Percentiles rank a stretch among this genome's conserved stretches.
phyloP scores from a whole-genome alignment of 208 protist genomes.

The Trypanosoma lewisi region DNA sequence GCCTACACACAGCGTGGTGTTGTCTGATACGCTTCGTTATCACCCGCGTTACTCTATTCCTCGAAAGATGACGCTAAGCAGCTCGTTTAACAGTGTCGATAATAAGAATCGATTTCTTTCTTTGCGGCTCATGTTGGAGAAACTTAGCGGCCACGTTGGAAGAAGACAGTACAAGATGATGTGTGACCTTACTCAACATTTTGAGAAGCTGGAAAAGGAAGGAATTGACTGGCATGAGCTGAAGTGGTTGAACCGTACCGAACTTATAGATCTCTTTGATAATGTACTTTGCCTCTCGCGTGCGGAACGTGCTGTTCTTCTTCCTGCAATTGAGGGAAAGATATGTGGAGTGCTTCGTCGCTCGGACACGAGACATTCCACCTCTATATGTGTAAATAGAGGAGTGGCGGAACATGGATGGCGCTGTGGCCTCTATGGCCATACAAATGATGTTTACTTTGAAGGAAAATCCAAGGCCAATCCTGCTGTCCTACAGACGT shows the following conservation, averaged over 20 bases:
- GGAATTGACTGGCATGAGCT: conserved; percentile 89
- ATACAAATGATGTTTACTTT: conserved; percentile 89
- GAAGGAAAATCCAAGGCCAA: conserved; percentile 81
- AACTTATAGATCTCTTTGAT: conserved; percentile 58
- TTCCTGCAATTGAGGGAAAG: conserved; percentile 60
- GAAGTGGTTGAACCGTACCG: conserved; percentile 58
- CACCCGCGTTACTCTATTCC: conserved; percentile 57
- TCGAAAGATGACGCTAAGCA: conserved; percentile 63
- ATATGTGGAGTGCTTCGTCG: conserved; percentile 85
- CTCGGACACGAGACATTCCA: conserved; percentile 58
- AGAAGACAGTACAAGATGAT: conserved; percentile 86
- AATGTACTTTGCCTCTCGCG: conserved; percentile 44
- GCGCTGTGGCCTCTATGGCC: conserved; percentile 78
- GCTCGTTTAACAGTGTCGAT: conserved; percentile 60
- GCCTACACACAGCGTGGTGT: conserved; percentile 45
- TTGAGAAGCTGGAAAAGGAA: conserved; percentile 50
- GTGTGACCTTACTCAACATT: conserved; percentile 39
- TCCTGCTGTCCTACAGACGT: conserved; percentile 52
- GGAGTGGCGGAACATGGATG: conserved; percentile 76
- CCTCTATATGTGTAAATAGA: conserved; percentile 63
- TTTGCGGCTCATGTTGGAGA: conserved; percentile 65
- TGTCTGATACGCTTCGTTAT: conserved; percentile 45
- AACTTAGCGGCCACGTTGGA: conserved; percentile 75
- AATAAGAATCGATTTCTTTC: conserved; percentile 83
- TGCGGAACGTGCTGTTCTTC: conserved; percentile 57